Evolutionary conservation across 768 basidiomycete genomes (phyloP).

Genomic region (Mycena galericulata): DNA sequence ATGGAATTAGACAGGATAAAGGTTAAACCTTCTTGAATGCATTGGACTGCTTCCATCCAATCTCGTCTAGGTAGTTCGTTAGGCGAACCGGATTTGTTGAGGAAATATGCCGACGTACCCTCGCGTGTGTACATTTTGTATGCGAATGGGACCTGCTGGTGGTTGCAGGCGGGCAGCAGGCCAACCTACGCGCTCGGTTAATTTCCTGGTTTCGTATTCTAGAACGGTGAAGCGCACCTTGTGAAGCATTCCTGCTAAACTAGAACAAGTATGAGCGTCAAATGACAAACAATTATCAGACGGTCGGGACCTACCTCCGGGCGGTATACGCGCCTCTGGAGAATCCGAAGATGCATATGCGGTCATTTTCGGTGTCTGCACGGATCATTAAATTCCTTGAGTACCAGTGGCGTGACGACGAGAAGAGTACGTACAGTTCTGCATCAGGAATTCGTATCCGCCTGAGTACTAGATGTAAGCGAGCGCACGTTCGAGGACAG

Average conservation of each 20-base stretch:
- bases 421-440: conserved; percentile 55
- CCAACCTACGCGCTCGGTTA: conserved; percentile 52
- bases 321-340: conserved; percentile 77
- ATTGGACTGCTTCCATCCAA: conserved; percentile 56
- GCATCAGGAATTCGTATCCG: conserved; percentile 72
- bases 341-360: conserved; percentile 60
- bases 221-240: conserved; percentile 57
- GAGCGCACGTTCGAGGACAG: not conserved
- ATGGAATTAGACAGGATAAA: not conserved
- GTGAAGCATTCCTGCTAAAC: conserved; percentile 58
- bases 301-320: conserved; percentile 55
- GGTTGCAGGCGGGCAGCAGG: conserved; percentile 64
- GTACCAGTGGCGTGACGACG: not conserved
- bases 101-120: too few relatives aligned
- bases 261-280: not conserved
- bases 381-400: not conserved
- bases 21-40: conserved; percentile 50
- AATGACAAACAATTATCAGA: not conserved
- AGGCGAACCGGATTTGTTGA: too few relatives aligned
- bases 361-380: conserved; percentile 52
- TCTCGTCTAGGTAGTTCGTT: conserved; percentile 61
- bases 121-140: conserved; percentile 7
- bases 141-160: conserved; percentile 17
- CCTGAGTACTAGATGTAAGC: conserved; percentile 43
- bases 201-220: not conserved